Evolutionary conservation across 108 stramenopile species (phyloP), one percentile per base, ranked within the genome.

Genomic region (Craspedostauros australis): DNA sequence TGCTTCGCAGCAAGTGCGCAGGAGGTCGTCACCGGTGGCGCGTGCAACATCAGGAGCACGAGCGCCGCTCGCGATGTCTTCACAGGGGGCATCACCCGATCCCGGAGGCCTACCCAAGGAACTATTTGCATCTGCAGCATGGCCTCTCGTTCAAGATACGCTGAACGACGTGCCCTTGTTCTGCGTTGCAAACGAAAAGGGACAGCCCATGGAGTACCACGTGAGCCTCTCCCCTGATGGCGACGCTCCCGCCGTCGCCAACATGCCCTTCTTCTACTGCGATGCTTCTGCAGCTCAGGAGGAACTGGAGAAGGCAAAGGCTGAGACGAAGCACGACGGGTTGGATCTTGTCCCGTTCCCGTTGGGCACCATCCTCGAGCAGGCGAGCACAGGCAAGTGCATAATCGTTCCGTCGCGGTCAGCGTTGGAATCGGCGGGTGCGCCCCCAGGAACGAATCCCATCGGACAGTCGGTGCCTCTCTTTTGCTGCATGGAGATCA

Each of bases 401-500:
- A n/a, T n/a, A n/a, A 75, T 84, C 41, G 59, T 84, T 20, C 83
- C 83, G 0, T 68, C 62, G 21, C 51, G 57, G 46, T 53, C 48
- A 29, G 52, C 76, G 27, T 57, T 84, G n/a, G 16, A 55, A 14
- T 57, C 65, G 42, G 83, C 83, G 16, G 83, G 83, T 5, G 83
- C 83, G 48, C 83, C 83, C 2, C 57, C 58, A 19, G 76, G 52
- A 24, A 67, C 68, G 9, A 66, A 72, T 46, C 73, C 79, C 16
- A 58, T 84, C 21, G 83, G 79, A 20, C 83, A 84, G 53, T 39
- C 59, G 41, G 70, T 84, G n/a, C 83, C 83, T 7, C 42, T 84
- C 26, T 84, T 80, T 59, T 68, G 65, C 12, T 84, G 83, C 45
- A 71, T 84, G 76, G 78, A 79, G 16, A 84, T 84, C 24, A 61